phyloP scores from a whole-genome alignment of 441 rosid species.

The Viola pubescens region DNA sequence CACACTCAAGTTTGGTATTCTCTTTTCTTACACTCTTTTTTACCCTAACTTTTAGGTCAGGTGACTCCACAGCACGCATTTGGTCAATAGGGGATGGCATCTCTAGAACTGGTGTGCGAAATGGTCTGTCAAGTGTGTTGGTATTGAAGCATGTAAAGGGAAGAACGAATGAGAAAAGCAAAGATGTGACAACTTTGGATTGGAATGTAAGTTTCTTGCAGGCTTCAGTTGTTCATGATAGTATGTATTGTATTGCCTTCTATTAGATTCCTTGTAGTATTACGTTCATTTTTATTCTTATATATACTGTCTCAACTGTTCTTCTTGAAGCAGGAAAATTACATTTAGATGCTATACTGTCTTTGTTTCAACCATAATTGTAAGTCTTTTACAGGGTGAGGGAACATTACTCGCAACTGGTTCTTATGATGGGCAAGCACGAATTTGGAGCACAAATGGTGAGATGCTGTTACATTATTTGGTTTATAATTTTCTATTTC shows the following conservation, averaged over 20 bases:
- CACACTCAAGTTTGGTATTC: background rate
- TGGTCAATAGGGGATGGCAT: constrained; percentile 70
- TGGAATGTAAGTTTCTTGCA: constrained; percentile 86
- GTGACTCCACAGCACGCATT: constrained; percentile 96
- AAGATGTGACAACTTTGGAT: constrained; percentile 95
- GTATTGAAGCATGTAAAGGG: constrained; percentile 93
- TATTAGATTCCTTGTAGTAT: too few species aligned
- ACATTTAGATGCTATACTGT: background rate
- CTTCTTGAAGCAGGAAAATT: constrained; percentile 7
- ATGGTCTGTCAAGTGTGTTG: constrained; percentile 46
- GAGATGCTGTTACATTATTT: constrained; percentile 17
- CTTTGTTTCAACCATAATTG: constrained; percentile 8
- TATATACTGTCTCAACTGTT: background rate
- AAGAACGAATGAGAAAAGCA: constrained; percentile 91
- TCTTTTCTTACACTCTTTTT: background rate
- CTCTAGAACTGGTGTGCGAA: constrained; percentile 42
- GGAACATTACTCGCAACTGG: constrained; percentile 97
- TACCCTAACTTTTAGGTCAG: constrained; percentile 48
- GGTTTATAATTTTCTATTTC: background rate
- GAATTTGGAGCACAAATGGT: constrained; percentile 91
- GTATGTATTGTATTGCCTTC: background rate
- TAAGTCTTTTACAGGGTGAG: constrained; percentile 54
- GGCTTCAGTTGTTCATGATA: background rate
- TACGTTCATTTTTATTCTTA: background rate
- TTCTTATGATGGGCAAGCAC: constrained; percentile 97